Evolutionary conservation across 208 protist genomes (phyloP).

Genomic region (Trypanosoma congolense): DNA sequence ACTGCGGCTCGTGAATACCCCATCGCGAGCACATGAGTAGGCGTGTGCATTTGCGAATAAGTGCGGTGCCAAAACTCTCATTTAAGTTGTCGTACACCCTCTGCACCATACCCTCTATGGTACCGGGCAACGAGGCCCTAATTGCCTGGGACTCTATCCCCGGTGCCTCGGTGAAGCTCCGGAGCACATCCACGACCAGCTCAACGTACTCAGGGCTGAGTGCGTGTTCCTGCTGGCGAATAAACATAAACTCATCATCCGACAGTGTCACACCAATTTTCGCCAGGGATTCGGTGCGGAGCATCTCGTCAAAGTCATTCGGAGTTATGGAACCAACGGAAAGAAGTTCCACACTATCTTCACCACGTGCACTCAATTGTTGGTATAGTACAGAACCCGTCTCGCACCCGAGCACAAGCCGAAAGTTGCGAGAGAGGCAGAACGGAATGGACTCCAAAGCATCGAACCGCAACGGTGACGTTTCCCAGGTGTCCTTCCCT

Average conservation of each 20-base stretch:
- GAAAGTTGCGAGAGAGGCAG: slow-evolving; percentile 67
- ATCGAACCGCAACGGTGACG: not conserved
- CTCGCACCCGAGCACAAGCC: slow-evolving; percentile 46
- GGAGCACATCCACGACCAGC: slow-evolving; percentile 58
- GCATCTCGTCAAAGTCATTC: slow-evolving; percentile 73
- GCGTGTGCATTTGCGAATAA: slow-evolving; percentile 45
- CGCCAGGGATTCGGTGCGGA: slow-evolving; percentile 32
- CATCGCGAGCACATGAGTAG: slow-evolving; percentile 53
- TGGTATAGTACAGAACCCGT: slow-evolving; percentile 21
- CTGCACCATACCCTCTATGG: slow-evolving; percentile 39
- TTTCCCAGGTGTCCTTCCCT: slow-evolving; percentile 30
- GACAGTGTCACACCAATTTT: slow-evolving; percentile 43
- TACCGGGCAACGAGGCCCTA: slow-evolving; percentile 48
- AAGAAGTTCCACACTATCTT: slow-evolving; percentile 63
- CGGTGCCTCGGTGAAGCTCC: slow-evolving; percentile 44
- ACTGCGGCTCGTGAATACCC: slow-evolving; percentile 52
- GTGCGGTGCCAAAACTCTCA: slow-evolving; percentile 31
- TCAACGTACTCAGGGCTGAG: slow-evolving; percentile 49
- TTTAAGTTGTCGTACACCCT: slow-evolving; percentile 40
- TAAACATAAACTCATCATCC: slow-evolving; percentile 63
- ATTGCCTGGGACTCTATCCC: slow-evolving; percentile 38
- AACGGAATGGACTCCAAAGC: slow-evolving; percentile 37
- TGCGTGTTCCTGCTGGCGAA: slow-evolving; percentile 49
- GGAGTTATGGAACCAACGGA: slow-evolving; percentile 34
- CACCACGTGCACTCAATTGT: slow-evolving; percentile 27